Conservation (phyloP, 768 basidiomycete genomes). For the Lentinus tigrinus region DNA sequence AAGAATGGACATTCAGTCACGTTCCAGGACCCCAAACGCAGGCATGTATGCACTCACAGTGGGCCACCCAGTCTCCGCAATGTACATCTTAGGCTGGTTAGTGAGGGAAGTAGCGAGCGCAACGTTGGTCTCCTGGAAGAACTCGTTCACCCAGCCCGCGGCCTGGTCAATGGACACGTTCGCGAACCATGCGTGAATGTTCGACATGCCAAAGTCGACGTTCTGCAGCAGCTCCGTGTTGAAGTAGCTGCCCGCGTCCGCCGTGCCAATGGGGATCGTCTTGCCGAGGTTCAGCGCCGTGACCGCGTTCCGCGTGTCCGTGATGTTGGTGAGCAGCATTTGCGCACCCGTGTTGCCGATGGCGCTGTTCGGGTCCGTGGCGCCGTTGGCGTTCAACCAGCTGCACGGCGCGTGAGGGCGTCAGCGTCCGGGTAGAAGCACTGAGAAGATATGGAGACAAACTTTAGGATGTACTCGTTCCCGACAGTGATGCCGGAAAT, state of each 20-base stretch:
- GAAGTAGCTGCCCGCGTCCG: constrained; percentile 87
- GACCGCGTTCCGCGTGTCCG: constrained; percentile 61
- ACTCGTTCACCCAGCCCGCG: constrained; percentile 79
- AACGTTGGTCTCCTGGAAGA: constrained; percentile 73
- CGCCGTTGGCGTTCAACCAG: constrained; percentile 51
- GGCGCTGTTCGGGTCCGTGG: constrained; percentile 52
- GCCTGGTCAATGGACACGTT: constrained; percentile 63
- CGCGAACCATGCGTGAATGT: constrained; percentile 96
- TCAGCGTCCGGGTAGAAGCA: not conserved
- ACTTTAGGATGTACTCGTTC: constrained; percentile 89
- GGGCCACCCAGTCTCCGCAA: constrained; percentile 94
- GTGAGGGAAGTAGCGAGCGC: constrained; percentile 49
- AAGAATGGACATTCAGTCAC: not conserved
- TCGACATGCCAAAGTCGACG: constrained; percentile 81
- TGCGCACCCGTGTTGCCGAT: constrained; percentile 62
- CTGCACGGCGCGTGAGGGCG: constrained; percentile 32
- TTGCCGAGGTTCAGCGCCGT: constrained; percentile 54
- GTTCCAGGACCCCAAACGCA: not conserved
- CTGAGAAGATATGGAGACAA: constrained; percentile 18
- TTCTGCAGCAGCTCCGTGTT: constrained; percentile 62
- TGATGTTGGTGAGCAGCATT: constrained; percentile 64
- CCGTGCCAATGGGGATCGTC: constrained; percentile 68
- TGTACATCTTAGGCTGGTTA: constrained; percentile 81
- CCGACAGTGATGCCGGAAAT: constrained; percentile 86
- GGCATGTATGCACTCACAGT: constrained; percentile 40